Percentiles rank a stretch among this genome's conserved stretches.
Conservation (phyloP, 2,329 filamentous ascomycete species). For the Venturia pyrina region DNA sequence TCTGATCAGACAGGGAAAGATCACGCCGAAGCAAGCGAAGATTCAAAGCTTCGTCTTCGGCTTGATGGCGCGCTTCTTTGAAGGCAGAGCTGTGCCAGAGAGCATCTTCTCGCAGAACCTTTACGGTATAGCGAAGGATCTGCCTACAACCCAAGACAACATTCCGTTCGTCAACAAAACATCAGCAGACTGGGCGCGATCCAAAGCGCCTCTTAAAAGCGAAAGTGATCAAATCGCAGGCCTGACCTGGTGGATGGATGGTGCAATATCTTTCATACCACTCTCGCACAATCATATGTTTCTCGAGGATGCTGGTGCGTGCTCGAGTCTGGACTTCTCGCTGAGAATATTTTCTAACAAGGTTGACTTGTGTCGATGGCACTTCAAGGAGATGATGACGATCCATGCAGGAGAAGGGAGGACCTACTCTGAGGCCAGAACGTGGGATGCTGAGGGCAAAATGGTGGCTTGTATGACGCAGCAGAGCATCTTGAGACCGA, state of each 20-base stretch:
- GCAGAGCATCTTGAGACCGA: conserved; percentile 29
- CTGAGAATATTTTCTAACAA: conserved; percentile 33
- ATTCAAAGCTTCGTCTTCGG: conserved; percentile 23
- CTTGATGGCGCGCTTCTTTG: conserved; percentile 23
- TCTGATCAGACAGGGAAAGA: conserved; percentile 18
- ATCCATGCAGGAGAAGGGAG: conserved; percentile 31
- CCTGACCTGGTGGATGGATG: conserved; percentile 37
- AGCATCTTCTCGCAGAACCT: conserved; percentile 37
- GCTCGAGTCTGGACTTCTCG: conserved; percentile 41
- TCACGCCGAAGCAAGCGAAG: conserved; percentile 18
- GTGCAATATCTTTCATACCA: conserved; percentile 34
- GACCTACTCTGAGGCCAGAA: conserved; percentile 34
- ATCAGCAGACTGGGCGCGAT: conserved; percentile 30
- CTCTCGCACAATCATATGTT: conserved; percentile 33
- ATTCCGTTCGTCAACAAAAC: conserved; percentile 28
- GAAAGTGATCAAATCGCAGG: conserved; percentile 27
- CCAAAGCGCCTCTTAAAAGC: conserved; percentile 16
- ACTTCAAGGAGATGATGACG: conserved; percentile 33
- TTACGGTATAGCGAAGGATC: conserved; percentile 28
- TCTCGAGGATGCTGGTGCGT: conserved; percentile 35
- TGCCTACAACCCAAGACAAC: conserved; percentile 26
- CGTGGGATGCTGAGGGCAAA: conserved; percentile 36
- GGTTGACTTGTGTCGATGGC: conserved; percentile 33
- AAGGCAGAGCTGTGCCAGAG: conserved; percentile 29
- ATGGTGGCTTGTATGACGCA: conserved; percentile 41